A percentile compares a stretch with the other conserved stretches of the same genome.
Evolutionary conservation across 257 asterid genomes (phyloP).

Genomic region (Nicotiana tomentosiformis): DNA sequence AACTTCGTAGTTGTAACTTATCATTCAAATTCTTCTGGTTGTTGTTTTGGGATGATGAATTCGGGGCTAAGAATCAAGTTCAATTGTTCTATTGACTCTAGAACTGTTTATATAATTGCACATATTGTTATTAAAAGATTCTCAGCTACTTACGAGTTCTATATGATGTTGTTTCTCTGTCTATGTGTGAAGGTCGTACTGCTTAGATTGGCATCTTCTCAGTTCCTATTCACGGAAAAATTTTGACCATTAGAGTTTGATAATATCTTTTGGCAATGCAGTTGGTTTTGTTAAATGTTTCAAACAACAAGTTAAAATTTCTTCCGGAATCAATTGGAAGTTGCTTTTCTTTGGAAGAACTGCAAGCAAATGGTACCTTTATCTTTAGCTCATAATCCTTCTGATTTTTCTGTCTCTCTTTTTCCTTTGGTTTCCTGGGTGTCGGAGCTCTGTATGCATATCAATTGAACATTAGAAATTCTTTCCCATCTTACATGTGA

Average conservation of each 20-base stretch:
- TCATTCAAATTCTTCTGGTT: neutral
- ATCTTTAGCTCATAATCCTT: constrained; percentile 13
- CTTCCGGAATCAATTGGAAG: constrained; percentile 96
- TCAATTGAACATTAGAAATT: neutral
- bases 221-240: neutral
- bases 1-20: neutral
- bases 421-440: neutral
- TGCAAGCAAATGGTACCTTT: constrained; percentile 86
- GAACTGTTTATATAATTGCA: neutral
- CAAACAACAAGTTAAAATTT: constrained; percentile 69
- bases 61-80: neutral
- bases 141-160: neutral
- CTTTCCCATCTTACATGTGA: neutral
- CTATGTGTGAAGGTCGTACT: neutral
- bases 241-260: neutral
- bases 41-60: neutral
- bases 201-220: neutral
- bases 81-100: neutral
- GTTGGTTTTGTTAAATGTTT: constrained; percentile 84
- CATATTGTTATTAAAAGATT: neutral
- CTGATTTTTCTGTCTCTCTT: constrained; percentile 8
- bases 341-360: constrained; percentile 91
- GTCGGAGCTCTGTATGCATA: neutral
- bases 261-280: constrained; percentile 31
- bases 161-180: neutral